phyloP scores from a whole-genome alignment of 2,329 filamentous ascomycete species.

The Trichoderma sp. region DNA sequence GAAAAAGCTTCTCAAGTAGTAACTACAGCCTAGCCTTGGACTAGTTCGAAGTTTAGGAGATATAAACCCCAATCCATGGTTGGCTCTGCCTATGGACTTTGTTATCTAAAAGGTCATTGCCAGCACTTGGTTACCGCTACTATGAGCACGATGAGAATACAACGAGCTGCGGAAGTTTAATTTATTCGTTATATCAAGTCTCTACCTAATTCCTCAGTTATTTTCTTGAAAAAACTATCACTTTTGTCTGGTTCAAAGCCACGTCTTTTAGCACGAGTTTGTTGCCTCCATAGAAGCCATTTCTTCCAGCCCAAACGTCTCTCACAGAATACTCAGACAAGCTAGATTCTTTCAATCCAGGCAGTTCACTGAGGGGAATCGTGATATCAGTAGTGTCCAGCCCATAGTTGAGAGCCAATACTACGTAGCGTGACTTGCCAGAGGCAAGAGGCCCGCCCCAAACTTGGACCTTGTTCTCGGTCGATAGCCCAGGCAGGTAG shows the following conservation, averaged over 20 bases:
- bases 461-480: neutral
- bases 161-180: neutral
- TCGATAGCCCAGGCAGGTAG: neutral
- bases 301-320: neutral
- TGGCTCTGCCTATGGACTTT: neutral
- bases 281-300: neutral
- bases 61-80: neutral
- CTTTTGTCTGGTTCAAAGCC: neutral
- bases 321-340: neutral
- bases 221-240: neutral
- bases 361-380: neutral
- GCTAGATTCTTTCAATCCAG: neutral
- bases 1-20: neutral
- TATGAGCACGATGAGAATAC: neutral
- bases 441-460: neutral
- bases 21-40: accelerated
- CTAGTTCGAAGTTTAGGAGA: neutral
- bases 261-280: neutral
- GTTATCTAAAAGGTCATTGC: neutral
- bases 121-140: neutral
- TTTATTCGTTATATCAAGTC: neutral
- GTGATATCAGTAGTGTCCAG: neutral
- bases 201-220: neutral
- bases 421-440: neutral
- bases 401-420: neutral